Evolutionary conservation across 2,329 filamentous ascomycete genomes (phyloP).

Genomic region (Orbilia oligospora): DNA sequence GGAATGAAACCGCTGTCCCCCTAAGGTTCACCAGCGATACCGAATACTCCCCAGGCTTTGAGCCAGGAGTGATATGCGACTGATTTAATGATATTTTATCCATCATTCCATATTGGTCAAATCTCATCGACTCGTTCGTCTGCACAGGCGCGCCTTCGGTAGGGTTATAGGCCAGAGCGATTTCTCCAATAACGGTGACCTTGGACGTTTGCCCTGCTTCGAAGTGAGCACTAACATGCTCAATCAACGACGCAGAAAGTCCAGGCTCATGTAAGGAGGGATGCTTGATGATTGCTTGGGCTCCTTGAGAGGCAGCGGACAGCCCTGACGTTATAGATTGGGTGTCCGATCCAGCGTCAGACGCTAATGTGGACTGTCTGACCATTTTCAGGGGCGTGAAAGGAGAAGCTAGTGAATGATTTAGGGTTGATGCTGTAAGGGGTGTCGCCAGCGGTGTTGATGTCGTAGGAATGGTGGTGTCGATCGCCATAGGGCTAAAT

Average conservation of each 20-base stretch:
- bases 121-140: slow-evolving; percentile 77
- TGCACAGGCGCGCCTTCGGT: slow-evolving; percentile 66
- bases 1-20: slow-evolving; percentile 85
- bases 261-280: slow-evolving; percentile 84
- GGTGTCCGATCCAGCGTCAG: slow-evolving; percentile 76
- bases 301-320: slow-evolving; percentile 79
- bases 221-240: slow-evolving; percentile 89
- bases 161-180: slow-evolving; percentile 85
- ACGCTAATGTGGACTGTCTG: slow-evolving; percentile 59
- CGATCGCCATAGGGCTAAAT: slow-evolving; percentile 27
- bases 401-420: slow-evolving; percentile 46
- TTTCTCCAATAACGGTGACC: slow-evolving; percentile 84
- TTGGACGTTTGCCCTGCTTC: slow-evolving; percentile 80
- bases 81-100: slow-evolving; percentile 96
- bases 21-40: slow-evolving; percentile 80
- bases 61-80: slow-evolving; percentile 82
- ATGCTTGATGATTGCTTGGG: slow-evolving; percentile 77
- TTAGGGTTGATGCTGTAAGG: slow-evolving; percentile 21
- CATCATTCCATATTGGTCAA: slow-evolving; percentile 88
- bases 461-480: slow-evolving; percentile 15
- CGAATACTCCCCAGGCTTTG: slow-evolving; percentile 83
- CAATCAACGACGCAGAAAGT: slow-evolving; percentile 88
- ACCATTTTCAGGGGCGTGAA: slow-evolving; percentile 58
- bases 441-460: slow-evolving; percentile 21
- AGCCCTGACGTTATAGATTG: slow-evolving; percentile 82